phyloP scores from a whole-genome alignment of 2,329 filamentous ascomycete species.

The Fusarium proliferatum region DNA sequence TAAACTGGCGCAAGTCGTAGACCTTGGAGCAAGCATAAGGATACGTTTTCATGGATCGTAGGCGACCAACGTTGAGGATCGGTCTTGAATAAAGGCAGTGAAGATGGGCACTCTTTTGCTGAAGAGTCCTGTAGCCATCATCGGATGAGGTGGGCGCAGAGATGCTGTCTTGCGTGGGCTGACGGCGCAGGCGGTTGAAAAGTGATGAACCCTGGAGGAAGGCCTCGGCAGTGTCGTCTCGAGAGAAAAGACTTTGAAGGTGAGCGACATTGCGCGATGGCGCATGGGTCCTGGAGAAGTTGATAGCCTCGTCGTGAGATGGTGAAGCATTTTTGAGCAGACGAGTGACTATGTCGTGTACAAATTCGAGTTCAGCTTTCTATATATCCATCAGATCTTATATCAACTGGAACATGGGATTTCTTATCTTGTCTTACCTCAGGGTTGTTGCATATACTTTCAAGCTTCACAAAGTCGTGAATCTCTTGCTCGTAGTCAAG shows the following conservation, averaged over 20 bases:
- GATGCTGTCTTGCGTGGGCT: slow-evolving; percentile 47
- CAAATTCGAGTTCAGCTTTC: slow-evolving; percentile 60
- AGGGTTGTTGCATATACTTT: slow-evolving; percentile 54
- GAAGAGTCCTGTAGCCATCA: slow-evolving; percentile 44
- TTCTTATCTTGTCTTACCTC: slow-evolving; percentile 26
- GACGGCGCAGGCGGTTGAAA: slow-evolving; percentile 64
- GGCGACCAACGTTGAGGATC: slow-evolving; percentile 54
- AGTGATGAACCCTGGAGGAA: slow-evolving; percentile 74
- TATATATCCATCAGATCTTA: slow-evolving; percentile 32
- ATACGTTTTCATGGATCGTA: slow-evolving; percentile 56
- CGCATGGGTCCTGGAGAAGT: slow-evolving; percentile 51
- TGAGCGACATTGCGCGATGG: slow-evolving; percentile 61
- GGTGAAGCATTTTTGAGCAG: slow-evolving; percentile 59
- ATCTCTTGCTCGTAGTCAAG: slow-evolving; percentile 59
- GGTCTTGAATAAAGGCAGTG: slow-evolving; percentile 77
- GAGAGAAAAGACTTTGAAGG: slow-evolving; percentile 58
- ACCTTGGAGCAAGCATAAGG: slow-evolving; percentile 75
- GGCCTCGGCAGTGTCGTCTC: slow-evolving; percentile 63
- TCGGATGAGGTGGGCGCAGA: slow-evolving; percentile 13
- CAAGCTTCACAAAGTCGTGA: slow-evolving; percentile 57
- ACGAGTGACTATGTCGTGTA: slow-evolving; percentile 58
- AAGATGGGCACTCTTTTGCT: slow-evolving; percentile 76
- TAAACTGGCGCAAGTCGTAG: slow-evolving; percentile 79
- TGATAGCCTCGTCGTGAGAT: slow-evolving; percentile 43
- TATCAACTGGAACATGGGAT: not conserved